Base-by-base conservation (phyloP, 1,284 basidiomycete genomes). In the Butyriboletus regius region DNA sequence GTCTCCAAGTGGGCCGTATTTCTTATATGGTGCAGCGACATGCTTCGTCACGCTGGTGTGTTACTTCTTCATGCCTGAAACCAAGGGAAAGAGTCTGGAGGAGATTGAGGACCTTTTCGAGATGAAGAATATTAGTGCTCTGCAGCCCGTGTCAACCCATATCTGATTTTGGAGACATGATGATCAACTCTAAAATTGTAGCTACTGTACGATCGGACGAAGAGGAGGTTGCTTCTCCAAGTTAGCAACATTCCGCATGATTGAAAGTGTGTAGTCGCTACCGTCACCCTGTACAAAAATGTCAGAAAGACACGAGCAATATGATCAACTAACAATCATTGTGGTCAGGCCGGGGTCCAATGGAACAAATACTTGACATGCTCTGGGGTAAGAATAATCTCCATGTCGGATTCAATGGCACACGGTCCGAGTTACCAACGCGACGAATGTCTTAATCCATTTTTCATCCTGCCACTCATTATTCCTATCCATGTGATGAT, bases 1-100 rank as follows among this genome's bases (percentile, higher is more conserved):
- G 32, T 74, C 71, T 5, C 66, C 67, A 6, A 75, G 66, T 1
- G 75, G 72, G 3, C 73, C 75, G 1, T 79, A 78, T 58, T 78
- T 78, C 58, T 60, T 76, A 49, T 79, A 76, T 46, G 71, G 72
- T 34, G 59, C 58, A 22, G 72, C 68, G 46, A 58, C 68, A 31
- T 64, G 69, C 41, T 49, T 75, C 42, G 69, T 70, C 22, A 70
- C 70, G 17, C 15, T 70, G 22, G 66, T 72, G 13, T 75, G 72
- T 52, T 52, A 69, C 31, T 63, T 70, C 2, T 73, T 68, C 54
- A 67, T 70, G 57, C 75, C 75, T 14, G 77, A 78, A 57, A 75
- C 72, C 7, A 70, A 70, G 40, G 75, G 75, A 4, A 67, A 68
- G 47, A 70, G 66, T 40, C 60, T 77, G 42, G 75, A 75, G 55